A percentile compares a stretch with the other conserved stretches of the same genome.
phyloP scores from a whole-genome alignment of 331 rosid genomes.

The Saraca asoca region DNA sequence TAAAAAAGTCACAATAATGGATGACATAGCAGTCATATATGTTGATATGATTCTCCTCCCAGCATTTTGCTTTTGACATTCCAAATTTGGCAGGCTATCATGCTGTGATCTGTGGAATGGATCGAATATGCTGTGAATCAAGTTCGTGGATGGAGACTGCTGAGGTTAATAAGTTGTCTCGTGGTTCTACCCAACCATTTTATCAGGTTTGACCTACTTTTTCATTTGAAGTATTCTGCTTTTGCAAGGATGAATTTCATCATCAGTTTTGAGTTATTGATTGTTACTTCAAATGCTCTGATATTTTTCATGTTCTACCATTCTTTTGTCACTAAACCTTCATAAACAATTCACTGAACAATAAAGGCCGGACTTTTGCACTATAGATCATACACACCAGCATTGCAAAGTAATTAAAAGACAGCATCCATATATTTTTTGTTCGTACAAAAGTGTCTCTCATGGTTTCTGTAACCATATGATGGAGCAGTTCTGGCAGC shows the following conservation, averaged over 20 bases:
- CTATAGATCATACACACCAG: background rate
- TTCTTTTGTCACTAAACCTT: constrained; percentile 17
- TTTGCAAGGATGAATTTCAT: constrained; percentile 20
- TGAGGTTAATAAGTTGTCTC: constrained; percentile 68
- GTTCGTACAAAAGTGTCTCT: constrained; percentile 14
- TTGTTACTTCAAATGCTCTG: constrained; percentile 19
- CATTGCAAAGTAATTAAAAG: background rate
- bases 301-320: background rate
- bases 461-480: background rate
- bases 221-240: background rate
- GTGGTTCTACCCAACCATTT: constrained; percentile 82
- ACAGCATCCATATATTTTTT: background rate
- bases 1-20: constrained; percentile 23
- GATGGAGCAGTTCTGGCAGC: constrained; percentile 7
- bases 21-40: background rate
- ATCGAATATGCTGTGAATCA: constrained; percentile 88
- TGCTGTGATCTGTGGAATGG: constrained; percentile 93
- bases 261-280: constrained; percentile 3
- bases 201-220: constrained; percentile 64
- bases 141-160: constrained; percentile 93
- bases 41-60: background rate
- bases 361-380: too few relatives aligned
- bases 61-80: constrained; percentile 25
- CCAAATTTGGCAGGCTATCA: constrained; percentile 61
- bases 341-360: too few relatives aligned